Percentiles rank a stretch among this genome's conserved stretches.
These are phyloP conservation scores for Nyssa sinensis DNA, from an alignment of 148 eudicot genomes.

Conservation along the genomic window DNA sequence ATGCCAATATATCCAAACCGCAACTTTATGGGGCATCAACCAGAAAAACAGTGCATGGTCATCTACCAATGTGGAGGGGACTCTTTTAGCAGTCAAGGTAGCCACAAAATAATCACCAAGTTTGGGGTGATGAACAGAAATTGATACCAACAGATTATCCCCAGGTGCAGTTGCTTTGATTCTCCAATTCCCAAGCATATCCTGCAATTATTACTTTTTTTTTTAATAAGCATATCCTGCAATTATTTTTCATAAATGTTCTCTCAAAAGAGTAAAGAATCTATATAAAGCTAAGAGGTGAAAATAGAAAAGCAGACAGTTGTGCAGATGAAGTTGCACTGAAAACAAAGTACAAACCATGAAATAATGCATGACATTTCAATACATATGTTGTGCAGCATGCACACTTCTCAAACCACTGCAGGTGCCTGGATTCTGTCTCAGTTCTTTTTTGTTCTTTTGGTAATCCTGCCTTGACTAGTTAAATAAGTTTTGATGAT, in stretches of 20 bases:
- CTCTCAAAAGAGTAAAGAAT: neutral
- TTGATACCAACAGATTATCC: slow-evolving; percentile 52
- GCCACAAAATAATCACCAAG: slow-evolving; percentile 80
- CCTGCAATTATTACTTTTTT: slow-evolving; percentile 37
- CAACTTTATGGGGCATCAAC: slow-evolving; percentile 98
- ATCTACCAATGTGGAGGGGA: slow-evolving; percentile 34
- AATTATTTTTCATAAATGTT: neutral
- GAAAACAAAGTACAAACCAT: neutral
- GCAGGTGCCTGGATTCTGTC: neutral
- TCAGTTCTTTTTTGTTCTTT: neutral
- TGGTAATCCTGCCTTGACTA: too few species aligned
- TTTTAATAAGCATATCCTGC: slow-evolving; percentile 66
- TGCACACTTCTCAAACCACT: neutral
- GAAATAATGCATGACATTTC: neutral
- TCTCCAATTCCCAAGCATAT: slow-evolving; percentile 89
- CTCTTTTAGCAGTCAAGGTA: slow-evolving; percentile 59
- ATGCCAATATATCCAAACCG: slow-evolving; percentile 96
- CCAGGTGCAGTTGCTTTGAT: slow-evolving; percentile 66
- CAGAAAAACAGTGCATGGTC: slow-evolving; percentile 67
- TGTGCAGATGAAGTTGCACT: neutral
- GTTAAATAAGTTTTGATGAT: too few species aligned
- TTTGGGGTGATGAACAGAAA: slow-evolving; percentile 68
- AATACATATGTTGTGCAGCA: neutral
- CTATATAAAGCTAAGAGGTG: neutral
- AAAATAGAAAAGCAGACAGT: neutral